These are phyloP conservation scores for Russula griseocarnosa DNA, from an alignment of 768 basidiomycete genomes.

Conservation along the genomic window DNA sequence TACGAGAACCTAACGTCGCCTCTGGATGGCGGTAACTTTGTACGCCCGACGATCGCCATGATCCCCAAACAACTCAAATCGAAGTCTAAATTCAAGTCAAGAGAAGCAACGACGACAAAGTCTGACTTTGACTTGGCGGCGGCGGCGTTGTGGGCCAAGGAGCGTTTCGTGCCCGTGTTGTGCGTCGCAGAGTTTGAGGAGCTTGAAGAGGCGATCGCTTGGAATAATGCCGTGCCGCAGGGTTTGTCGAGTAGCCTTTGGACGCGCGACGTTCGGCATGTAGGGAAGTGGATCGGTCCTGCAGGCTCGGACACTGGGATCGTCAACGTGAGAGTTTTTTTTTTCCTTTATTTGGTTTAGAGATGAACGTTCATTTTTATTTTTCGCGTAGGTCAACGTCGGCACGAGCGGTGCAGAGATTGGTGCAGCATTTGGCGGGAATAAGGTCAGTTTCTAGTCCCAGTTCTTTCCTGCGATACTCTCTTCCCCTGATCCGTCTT, in stretches of 20 bases:
- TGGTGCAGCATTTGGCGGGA: conserved; percentile 89
- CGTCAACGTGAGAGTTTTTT: conserved; percentile 62
- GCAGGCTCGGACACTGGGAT: conserved; percentile 88
- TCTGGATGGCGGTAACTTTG: conserved; percentile 75
- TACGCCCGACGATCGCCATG: conserved; percentile 80
- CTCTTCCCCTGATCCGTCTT: not conserved
- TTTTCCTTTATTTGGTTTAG: not conserved
- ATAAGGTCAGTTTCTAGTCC: conserved; percentile 64
- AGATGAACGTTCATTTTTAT: conserved; percentile 2
- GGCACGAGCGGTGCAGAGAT: conserved; percentile 70
- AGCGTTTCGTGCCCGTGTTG: conserved; percentile 87
- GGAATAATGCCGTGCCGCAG: conserved; percentile 89
- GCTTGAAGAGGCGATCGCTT: conserved; percentile 78
- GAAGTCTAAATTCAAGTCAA: conserved; percentile 31
- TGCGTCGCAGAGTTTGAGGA: conserved; percentile 84
- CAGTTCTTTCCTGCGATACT: not conserved
- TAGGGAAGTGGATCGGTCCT: conserved; percentile 92
- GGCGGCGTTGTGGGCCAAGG: conserved; percentile 61
- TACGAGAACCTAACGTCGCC: conserved; percentile 42
- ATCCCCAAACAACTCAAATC: conserved; percentile 51
- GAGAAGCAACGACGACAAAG: too few species aligned
- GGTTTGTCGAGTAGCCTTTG: conserved; percentile 90
- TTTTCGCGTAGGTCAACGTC: conserved; percentile 51
- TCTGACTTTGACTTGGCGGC: too few species aligned
- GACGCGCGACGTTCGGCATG: conserved; percentile 76